These are phyloP conservation scores for Populus davidiana DNA, from an alignment of 345 rosid species.

Conservation along the genomic window DNA sequence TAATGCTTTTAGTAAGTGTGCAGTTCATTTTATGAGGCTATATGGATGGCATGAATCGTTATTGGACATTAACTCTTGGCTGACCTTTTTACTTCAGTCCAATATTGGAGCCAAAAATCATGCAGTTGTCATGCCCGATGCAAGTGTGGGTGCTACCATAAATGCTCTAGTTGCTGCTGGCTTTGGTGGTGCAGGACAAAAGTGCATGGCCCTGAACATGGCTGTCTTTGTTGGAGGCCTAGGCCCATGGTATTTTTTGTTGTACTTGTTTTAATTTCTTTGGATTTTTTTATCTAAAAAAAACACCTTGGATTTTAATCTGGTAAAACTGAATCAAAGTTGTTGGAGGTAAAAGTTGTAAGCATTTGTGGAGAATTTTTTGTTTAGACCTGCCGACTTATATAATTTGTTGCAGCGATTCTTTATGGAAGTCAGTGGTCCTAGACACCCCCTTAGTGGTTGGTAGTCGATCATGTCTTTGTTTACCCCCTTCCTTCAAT, in stretches of 20 bases:
- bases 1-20: not conserved
- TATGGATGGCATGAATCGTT: not conserved
- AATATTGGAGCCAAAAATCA: constrained; percentile 48
- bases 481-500: not conserved
- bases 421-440: not conserved
- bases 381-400: not conserved
- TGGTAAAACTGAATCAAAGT: not conserved
- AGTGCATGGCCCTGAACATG: constrained; percentile 44
- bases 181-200: constrained; percentile 67
- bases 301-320: not conserved
- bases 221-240: constrained; percentile 58
- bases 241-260: constrained; percentile 39
- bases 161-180: constrained; percentile 54
- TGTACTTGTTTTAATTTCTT: not conserved
- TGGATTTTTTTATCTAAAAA: too few relatives aligned
- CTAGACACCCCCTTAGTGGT: not conserved
- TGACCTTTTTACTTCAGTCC: constrained; percentile 38
- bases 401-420: not conserved
- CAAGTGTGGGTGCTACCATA: constrained; percentile 53
- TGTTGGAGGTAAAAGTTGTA: constrained; percentile 1
- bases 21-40: not conserved
- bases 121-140: constrained; percentile 70
- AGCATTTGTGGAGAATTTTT: not conserved
- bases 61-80: constrained; percentile 12
- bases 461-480: not conserved